A percentile compares a stretch with the other conserved stretches of the same genome.
phyloP scores from a whole-genome alignment of 306 rosid genomes.

The Gastrolobium villosum region DNA sequence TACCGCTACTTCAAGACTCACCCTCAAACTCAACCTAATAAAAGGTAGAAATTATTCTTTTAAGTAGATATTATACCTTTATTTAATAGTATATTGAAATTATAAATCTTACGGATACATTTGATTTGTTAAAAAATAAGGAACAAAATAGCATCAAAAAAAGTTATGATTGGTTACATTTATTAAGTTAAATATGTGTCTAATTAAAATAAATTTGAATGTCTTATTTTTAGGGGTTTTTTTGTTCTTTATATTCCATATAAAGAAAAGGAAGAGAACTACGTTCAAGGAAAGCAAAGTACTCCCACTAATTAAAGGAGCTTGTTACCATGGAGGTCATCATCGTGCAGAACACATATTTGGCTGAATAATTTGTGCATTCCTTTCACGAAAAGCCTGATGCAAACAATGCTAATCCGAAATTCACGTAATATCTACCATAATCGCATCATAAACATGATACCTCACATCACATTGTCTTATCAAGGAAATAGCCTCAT shows the following conservation, averaged over 20 bases:
- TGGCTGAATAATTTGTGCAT: background rate
- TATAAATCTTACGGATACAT: too few species aligned
- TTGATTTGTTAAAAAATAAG: too few species aligned
- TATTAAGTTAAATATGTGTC: too few species aligned
- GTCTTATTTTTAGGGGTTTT: background rate
- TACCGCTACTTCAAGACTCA: too few species aligned
- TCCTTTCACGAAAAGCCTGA: background rate
- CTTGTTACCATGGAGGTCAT: background rate
- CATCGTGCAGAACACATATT: background rate
- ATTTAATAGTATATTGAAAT: too few species aligned
- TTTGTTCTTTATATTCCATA: background rate
- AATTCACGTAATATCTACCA: constrained; percentile 16
- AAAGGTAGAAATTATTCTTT: too few species aligned
- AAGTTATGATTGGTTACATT: too few species aligned
- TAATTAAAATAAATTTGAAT: background rate
- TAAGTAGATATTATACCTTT: too few species aligned
- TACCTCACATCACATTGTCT: constrained; percentile 3
- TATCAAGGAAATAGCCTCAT: background rate
- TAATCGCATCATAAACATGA: constrained; percentile 21
- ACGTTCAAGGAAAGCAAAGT: background rate
- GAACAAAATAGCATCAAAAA: too few species aligned
- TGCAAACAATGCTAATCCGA: background rate
- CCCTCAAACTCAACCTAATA: too few species aligned
- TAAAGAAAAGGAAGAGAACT: background rate
- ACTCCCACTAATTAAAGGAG: constrained; percentile 7